phyloP scores from a whole-genome alignment of 805 yeast genomes.

The Yamadazyma insecticola region DNA sequence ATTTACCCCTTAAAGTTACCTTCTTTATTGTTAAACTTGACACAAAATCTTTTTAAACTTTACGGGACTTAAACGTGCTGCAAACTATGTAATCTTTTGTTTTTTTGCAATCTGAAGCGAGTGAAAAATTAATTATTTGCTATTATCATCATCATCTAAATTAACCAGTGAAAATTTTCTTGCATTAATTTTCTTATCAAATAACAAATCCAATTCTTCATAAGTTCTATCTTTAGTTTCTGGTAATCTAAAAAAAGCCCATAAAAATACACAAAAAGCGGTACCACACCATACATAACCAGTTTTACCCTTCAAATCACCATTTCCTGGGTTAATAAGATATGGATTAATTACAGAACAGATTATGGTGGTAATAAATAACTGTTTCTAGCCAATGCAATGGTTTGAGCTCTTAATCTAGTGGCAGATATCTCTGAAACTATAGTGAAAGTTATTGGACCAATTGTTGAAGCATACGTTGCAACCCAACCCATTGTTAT shows the following conservation, averaged over 20 bases:
- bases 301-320: conserved; percentile 38
- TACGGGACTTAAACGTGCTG: too few species aligned
- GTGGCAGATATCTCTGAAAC: conserved; percentile 36
- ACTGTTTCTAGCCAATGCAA: conserved; percentile 21
- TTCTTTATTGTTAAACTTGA: too few species aligned
- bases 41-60: too few species aligned
- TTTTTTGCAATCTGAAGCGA: too few species aligned
- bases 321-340: conserved; percentile 33
- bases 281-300: conserved; percentile 34
- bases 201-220: conserved; percentile 52
- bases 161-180: conserved; percentile 13
- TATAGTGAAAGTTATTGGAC: conserved; percentile 34
- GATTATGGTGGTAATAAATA: conserved; percentile 24
- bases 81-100: too few species aligned
- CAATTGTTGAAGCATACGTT: conserved; percentile 36
- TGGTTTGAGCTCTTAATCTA: conserved; percentile 32
- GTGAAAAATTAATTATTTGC: too few species aligned
- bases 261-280: conserved; percentile 19
- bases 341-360: conserved; percentile 20
- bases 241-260: conserved; percentile 47
- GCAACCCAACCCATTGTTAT: conserved; percentile 40
- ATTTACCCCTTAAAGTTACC: too few species aligned
- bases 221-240: conserved; percentile 51
- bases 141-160: too few species aligned
- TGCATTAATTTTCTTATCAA: conserved; percentile 29